These are phyloP conservation scores for Metschnikowia dekortorum DNA, from an alignment of 805 yeast genomes.

Conservation along the genomic window DNA sequence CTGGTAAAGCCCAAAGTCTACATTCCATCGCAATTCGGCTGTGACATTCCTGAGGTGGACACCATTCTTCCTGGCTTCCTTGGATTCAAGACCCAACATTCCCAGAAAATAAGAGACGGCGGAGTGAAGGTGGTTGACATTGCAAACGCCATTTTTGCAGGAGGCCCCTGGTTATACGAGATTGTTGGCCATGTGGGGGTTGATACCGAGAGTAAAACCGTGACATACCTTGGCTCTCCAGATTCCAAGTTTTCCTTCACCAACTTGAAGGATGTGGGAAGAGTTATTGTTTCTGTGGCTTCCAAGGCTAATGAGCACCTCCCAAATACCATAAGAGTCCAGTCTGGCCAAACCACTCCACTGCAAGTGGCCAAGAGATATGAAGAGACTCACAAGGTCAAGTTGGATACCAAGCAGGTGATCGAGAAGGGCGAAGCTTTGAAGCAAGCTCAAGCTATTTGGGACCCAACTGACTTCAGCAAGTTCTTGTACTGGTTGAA, in stretches of 20 bases:
- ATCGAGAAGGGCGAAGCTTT: constrained; percentile 23
- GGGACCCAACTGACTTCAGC: constrained; percentile 20
- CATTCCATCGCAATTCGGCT: constrained; percentile 61
- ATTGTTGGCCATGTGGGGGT: constrained; percentile 34
- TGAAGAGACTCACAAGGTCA: constrained; percentile 35
- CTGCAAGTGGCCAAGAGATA: constrained; percentile 37
- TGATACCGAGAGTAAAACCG: constrained; percentile 26
- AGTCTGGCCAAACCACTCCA: constrained; percentile 36
- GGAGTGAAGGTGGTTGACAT: constrained; percentile 49
- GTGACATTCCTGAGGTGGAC: constrained; percentile 31
- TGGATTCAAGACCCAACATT: constrained; percentile 31
- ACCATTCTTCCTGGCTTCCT: constrained; percentile 32
- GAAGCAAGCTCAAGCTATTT: constrained; percentile 25
- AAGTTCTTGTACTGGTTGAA: constrained; percentile 38
- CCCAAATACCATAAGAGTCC: constrained; percentile 43
- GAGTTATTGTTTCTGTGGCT: constrained; percentile 37
- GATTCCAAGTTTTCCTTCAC: constrained; percentile 17
- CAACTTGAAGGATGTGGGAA: constrained; percentile 39
- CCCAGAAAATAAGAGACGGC: constrained; percentile 33
- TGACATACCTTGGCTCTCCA: constrained; percentile 41
- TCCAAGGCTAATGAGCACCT: constrained; percentile 27
- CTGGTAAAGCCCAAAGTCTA: constrained; percentile 45
- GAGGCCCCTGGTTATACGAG: constrained; percentile 32
- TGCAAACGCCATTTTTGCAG: constrained; percentile 35
- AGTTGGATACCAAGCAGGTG: constrained; percentile 7